A percentile compares a stretch with the other conserved stretches of the same genome.
These are phyloP conservation scores for Linnemannia exigua DNA, from an alignment of 192 early-diverging fungal genomes.

Conservation along the genomic window DNA sequence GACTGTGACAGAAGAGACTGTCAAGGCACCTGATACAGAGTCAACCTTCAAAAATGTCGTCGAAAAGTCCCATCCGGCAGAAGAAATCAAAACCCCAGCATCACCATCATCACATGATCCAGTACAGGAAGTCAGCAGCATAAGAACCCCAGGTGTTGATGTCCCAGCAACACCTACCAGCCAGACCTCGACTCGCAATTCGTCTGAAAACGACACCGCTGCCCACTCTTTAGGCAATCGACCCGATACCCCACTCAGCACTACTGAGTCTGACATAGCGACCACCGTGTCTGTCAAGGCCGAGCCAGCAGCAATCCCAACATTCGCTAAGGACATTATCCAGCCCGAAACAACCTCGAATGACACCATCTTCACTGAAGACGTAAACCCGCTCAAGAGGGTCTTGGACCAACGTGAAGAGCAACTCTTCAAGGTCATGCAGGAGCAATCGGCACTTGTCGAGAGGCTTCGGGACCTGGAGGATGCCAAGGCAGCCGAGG, in stretches of 20 bases:
- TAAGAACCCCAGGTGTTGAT: neutral
- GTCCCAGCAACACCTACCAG: neutral
- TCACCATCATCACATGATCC: no score
- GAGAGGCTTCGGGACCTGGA: slow-evolving; percentile 62
- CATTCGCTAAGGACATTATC: neutral
- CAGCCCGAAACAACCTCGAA: neutral
- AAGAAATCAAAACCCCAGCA: neutral
- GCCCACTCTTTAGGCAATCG: neutral
- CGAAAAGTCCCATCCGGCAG: neutral
- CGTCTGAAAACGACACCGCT: neutral
- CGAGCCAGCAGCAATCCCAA: neutral
- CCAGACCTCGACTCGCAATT: neutral
- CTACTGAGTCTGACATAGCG: neutral
- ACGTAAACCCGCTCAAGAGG: slow-evolving; percentile 21
- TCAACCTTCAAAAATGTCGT: neutral
- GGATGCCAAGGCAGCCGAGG: slow-evolving; percentile 49
- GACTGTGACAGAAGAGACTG: neutral
- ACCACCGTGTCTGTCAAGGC: neutral
- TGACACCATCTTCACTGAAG: no score
- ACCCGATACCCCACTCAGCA: slow-evolving; percentile 23
- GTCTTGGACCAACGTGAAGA: slow-evolving; percentile 60
- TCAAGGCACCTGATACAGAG: neutral
- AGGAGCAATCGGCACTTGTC: slow-evolving; percentile 61
- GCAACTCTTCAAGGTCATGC: slow-evolving; percentile 64
- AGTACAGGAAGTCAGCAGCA: no score